phyloP scores from a whole-genome alignment of 257 asterid species.

The Lithospermum erythrorhizon region DNA sequence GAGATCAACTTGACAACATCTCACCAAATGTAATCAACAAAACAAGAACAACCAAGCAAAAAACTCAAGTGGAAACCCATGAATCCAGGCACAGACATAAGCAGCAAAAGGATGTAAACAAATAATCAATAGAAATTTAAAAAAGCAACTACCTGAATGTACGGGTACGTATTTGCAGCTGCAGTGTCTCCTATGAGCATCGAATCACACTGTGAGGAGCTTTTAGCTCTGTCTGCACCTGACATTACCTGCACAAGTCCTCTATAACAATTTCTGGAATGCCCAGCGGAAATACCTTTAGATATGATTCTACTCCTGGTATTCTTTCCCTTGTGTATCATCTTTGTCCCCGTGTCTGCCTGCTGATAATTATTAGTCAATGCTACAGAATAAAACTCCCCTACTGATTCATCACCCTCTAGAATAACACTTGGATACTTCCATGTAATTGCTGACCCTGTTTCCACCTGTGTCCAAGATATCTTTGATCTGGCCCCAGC shows the following conservation, averaged over 20 bases:
- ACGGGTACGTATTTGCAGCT: slow-evolving; percentile 90
- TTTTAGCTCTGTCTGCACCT: slow-evolving; percentile 60
- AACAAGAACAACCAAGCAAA: no score
- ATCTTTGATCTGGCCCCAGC: slow-evolving; percentile 68
- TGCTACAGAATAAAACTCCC: slow-evolving; percentile 94
- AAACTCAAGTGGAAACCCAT: neutral
- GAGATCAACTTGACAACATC: neutral
- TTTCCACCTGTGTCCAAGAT: slow-evolving; percentile 99
- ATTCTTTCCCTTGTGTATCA: slow-evolving; percentile 95
- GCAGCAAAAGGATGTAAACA: neutral
- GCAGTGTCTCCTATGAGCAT: slow-evolving; percentile 91
- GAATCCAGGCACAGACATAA: neutral
- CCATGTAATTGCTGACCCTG: slow-evolving; percentile 98
- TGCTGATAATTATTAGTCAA: slow-evolving; percentile 88
- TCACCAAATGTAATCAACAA: neutral
- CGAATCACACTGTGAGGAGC: slow-evolving; percentile 90
- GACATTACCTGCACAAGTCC: slow-evolving; percentile 92
- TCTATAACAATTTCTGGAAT: slow-evolving; percentile 75
- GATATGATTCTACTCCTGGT: slow-evolving; percentile 91
- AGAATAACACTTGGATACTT: slow-evolving; percentile 89
- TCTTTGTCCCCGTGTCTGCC: slow-evolving; percentile 97
- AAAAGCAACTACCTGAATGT: slow-evolving; percentile 60
- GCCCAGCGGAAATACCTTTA: slow-evolving; percentile 91
- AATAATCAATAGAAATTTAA: neutral
- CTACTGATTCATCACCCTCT: slow-evolving; percentile 92